phyloP scores from a whole-genome alignment of 2,329 filamentous ascomycete genomes.

The Aspergillus sp. region DNA sequence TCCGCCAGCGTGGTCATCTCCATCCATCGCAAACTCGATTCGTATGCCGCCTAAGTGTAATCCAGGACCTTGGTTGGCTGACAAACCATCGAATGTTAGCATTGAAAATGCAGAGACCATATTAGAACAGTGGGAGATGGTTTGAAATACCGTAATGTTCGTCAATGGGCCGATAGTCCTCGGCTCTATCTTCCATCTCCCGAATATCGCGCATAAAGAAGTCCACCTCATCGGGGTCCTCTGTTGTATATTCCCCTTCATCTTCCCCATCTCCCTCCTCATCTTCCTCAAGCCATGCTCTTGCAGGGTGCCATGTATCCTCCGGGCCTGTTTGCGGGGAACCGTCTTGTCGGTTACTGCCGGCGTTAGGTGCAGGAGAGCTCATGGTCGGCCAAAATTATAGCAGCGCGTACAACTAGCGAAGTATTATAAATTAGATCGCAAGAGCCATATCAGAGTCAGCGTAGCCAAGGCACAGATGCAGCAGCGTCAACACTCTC shows the following conservation, averaged over 20 bases:
- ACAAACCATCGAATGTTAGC: neutral
- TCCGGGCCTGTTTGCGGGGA: constrained; percentile 22
- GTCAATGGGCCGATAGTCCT: constrained; percentile 12
- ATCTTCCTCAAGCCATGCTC: constrained; percentile 42
- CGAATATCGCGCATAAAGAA: constrained; percentile 8
- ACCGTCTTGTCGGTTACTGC: constrained; percentile 23
- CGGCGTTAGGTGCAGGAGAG: constrained; percentile 21
- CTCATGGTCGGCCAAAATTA: constrained; percentile 28
- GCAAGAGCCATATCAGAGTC: constrained; percentile 12
- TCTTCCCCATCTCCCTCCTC: constrained; percentile 42
- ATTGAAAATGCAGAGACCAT: neutral
- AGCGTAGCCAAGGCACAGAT: neutral
- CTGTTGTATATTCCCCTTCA: constrained; percentile 51
- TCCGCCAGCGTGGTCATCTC: constrained; percentile 18
- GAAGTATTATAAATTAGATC: constrained; percentile 9
- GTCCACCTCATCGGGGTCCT: constrained; percentile 44
- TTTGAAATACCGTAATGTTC: constrained; percentile 17
- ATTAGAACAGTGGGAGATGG: neutral
- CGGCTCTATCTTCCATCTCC: constrained; percentile 29
- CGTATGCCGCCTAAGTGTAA: constrained; percentile 26
- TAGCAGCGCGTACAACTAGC: constrained; percentile 5
- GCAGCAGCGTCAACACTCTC: neutral
- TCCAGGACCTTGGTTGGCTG: constrained; percentile 15
- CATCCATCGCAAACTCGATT: constrained; percentile 31
- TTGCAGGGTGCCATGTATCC: constrained; percentile 36